These are phyloP conservation scores for Pseudocercospora ulei DNA, from an alignment of 2,329 filamentous ascomycete species.

Conservation along the genomic window DNA sequence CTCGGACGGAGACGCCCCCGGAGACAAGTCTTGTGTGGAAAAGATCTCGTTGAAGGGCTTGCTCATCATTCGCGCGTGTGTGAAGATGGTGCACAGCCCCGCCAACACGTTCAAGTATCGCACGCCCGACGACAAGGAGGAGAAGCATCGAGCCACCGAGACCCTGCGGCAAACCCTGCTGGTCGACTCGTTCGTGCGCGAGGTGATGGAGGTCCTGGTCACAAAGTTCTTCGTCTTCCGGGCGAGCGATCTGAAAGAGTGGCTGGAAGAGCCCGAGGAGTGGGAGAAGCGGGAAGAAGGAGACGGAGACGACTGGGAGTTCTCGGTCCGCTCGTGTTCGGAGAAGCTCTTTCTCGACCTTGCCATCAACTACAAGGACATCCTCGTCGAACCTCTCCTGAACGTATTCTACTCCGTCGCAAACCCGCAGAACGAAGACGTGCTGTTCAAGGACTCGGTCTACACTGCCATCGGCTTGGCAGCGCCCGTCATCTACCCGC, in stretches of 20 bases:
- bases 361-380: conserved; percentile 74
- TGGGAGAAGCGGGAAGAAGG: conserved; percentile 89
- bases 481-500: conserved; percentile 61
- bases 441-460: conserved; percentile 83
- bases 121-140: conserved; percentile 61
- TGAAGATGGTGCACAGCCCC: conserved; percentile 75
- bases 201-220: conserved; percentile 76
- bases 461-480: conserved; percentile 88
- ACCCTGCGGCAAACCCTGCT: conserved; percentile 65
- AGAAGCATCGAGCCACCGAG: conserved; percentile 60
- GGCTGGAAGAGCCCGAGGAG: conserved; percentile 89
- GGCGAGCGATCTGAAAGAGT: conserved; percentile 72
- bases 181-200: conserved; percentile 62
- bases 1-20: conserved; percentile 38
- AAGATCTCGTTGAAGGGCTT: conserved; percentile 74
- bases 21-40: conserved; percentile 48
- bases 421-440: conserved; percentile 53
- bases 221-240: conserved; percentile 82
- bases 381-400: conserved; percentile 69
- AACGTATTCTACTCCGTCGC: conserved; percentile 73
- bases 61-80: conserved; percentile 67
- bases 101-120: conserved; percentile 75
- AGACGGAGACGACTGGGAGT: conserved; percentile 77
- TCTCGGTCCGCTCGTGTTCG: conserved; percentile 80
- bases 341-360: conserved; percentile 91